Evolutionary conservation across 177 flowering plant species (phyloP), one percentile per base, ranked within the genome.

Genomic region (Tripterygium wilfordii): DNA sequence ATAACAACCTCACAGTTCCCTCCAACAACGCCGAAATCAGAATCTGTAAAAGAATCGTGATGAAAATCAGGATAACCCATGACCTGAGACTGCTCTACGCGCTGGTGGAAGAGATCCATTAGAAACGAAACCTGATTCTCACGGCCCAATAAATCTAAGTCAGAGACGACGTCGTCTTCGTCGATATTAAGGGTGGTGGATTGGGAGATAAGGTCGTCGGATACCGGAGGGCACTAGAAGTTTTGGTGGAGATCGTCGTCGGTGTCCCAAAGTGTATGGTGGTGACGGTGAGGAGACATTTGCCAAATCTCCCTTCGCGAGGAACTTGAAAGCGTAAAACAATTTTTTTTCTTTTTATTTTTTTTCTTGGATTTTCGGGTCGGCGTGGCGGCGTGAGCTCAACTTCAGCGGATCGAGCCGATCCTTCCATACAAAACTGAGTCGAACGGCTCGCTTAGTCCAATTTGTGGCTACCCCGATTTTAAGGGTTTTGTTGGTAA

Each of bases 81-180:
- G 15, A 48, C 56, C 29, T 53, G 62, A 5, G 66, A 60, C 30
- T 56, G 54, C 42, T 68, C 82, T 7, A 68, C 64, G 8, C 72
- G 64, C 20, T 69, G 72, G 26, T 78, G 77, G 21, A 72, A 67
- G 64, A 80, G 49, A 63, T 79, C 78, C 63, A 72, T 57, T 32
- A 63, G 68, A 55, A 78, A 75, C 27, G 49, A 74, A 24, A 75
- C 87, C 76, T 75, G 82, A 50, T 69, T 71, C 45, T 67, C 72
- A 14, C 72, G 76, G 51, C 42, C 61, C 45, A 60, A 53, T 17
- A 60, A 40, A 59, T 65, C 78, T 25, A 47, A 38, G 30, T 59
- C 70, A 1, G 61, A 61, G 1, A 27, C 51, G 12, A 17, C 36
- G 41, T 22, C 56, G 23, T 45, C 45, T 5, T 7, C 22, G 18